Base-by-base conservation (phyloP, 2,329 filamentous ascomycete genomes). In the Apiospora phragmitis region DNA sequence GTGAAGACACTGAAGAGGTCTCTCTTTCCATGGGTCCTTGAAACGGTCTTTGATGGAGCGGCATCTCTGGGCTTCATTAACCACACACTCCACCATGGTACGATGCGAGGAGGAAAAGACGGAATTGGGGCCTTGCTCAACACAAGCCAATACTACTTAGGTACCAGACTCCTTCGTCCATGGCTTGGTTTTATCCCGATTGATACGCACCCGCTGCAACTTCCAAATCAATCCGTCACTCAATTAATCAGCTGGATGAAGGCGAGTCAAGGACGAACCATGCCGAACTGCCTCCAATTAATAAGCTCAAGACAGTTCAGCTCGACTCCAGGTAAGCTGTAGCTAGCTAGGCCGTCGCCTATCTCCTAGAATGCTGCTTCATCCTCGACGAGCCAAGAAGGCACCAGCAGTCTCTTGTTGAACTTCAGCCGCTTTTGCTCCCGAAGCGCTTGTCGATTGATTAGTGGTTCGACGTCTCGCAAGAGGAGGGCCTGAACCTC, bases 401-500 rank as follows among this genome's bases (percentile, higher is more conserved):
- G 55, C 55, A 11, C 29, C 29, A n/a, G 32, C 32, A 24, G 6
- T 32, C 9, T n/a, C 18, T n/a, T 18, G 41, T 4, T 11, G 9
- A 42, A 11, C 41, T 14, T 7, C n/a, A n/a, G n/a, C n/a, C n/a
- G 5, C 6, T 7, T 18, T 1, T 45, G 6, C 7, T 4, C 43
- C 18, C 43, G 21, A 24, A 38, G 55, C 55, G 55, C 55, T 38
- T 26, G 29, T 41, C 14, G 18, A n/a, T n/a, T 21, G 32, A n/a
- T 8, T 18, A 11, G 55, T 38, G 32, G 55, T 21, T 38, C 32
- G 29, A 62, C 32, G 29, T 62, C 32, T 35, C 55, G 55, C 55
- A 38, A 38, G 29, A 62, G 35, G 29, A 62, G 55, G 55, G 55
- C 11, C 66, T 71, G 70, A 69, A 70, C 71, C 70, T 76, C 74